Percentiles rank a stretch among this genome's conserved stretches.
Conservation (phyloP, 257 asterid species). For the Solanum pimpinellifolium region DNA sequence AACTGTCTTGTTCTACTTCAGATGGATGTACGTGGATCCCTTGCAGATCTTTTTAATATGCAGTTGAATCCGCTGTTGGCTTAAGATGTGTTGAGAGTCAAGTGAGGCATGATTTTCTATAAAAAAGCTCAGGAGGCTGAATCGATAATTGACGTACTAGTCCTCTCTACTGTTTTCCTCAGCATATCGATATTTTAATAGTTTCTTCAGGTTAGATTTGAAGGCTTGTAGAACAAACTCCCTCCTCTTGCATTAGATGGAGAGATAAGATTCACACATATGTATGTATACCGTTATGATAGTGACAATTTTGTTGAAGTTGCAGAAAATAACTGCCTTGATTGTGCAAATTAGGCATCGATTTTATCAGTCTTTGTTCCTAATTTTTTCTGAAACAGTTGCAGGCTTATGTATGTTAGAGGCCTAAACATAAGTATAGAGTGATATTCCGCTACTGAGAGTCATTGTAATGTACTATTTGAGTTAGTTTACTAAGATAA, state of each 20-base stretch:
- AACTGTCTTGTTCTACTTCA: constrained; percentile 7
- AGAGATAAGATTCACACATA: background rate
- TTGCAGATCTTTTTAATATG: constrained; percentile 64
- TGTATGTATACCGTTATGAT: background rate
- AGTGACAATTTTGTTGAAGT: background rate
- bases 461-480: background rate
- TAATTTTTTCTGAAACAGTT: background rate
- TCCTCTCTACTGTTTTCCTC: background rate
- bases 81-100: background rate
- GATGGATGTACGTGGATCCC: constrained; percentile 94
- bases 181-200: background rate
- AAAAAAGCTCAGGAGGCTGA: background rate
- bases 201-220: background rate
- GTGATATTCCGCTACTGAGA: background rate
- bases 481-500: background rate
- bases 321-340: background rate
- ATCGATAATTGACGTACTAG: background rate
- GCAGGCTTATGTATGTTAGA: background rate
- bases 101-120: background rate
- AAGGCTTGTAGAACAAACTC: background rate
- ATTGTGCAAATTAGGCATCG: background rate
- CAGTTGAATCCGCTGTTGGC: constrained; percentile 54
- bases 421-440: background rate
- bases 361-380: background rate
- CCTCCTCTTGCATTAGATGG: background rate